A percentile compares a stretch with the other conserved stretches of the same genome.
Evolutionary conservation across 169 alveolate species (phyloP).

Genomic region (Eimeria sp.): DNA sequence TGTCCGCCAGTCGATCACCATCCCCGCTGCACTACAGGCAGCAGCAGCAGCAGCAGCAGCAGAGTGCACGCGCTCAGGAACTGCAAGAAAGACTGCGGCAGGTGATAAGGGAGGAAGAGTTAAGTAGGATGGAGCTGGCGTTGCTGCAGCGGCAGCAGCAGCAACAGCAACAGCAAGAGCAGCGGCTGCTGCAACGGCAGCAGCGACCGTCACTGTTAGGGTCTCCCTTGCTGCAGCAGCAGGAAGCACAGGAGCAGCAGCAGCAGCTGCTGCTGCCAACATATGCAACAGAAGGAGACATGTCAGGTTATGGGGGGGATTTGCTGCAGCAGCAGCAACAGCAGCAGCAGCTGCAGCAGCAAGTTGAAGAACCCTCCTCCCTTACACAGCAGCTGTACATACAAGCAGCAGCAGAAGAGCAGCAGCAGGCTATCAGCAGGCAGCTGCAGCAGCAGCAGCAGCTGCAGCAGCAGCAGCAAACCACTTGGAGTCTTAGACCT

Average conservation of each 20-base stretch:
- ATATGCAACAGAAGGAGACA: conserved; percentile 1
- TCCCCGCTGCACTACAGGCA: too few species aligned
- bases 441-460: conserved; percentile 42
- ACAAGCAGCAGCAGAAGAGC: conserved; percentile 46
- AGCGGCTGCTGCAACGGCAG: too few species aligned
- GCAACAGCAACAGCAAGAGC: neutral
- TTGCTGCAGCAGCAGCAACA: neutral
- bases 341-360: conserved; percentile 48
- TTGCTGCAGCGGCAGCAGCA: conserved; percentile 31
- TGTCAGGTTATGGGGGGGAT: neutral
- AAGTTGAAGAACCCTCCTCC: conserved; percentile 46
- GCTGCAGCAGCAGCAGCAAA: neutral
- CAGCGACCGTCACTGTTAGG: neutral
- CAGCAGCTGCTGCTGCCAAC: conserved; percentile 25
- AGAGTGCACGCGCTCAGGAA: neutral
- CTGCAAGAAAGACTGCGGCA: conserved; percentile 46
- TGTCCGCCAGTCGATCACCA: too few species aligned
- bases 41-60: too few species aligned
- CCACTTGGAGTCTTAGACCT: neutral
- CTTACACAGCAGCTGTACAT: conserved; percentile 57
- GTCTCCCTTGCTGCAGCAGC: neutral
- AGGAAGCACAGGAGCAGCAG: neutral
- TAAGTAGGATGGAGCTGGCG: neutral
- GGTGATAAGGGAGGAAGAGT: conserved; percentile 10
- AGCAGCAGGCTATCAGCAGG: neutral